A percentile compares a stretch with the other conserved stretches of the same genome.
Evolutionary conservation across 495 filamentous ascomycete species (phyloP).

Genomic region (Neurospora pannonica): DNA sequence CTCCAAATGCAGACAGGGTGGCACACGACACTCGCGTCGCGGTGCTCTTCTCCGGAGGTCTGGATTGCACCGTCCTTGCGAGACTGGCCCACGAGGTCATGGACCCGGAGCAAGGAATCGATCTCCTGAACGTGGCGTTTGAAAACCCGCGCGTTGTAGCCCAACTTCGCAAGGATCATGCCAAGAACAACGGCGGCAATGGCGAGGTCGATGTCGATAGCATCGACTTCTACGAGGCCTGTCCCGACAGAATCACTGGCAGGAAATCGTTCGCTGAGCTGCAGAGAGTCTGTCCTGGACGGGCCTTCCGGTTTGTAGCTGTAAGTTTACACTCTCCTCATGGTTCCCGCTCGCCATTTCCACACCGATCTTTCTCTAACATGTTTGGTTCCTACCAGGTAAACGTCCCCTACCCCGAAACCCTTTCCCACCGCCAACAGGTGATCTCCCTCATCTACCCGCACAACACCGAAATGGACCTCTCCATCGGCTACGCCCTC

Average conservation of each 20-base stretch:
- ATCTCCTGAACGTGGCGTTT: constrained; percentile 93
- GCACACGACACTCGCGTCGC: constrained; percentile 46
- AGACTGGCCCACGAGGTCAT: constrained; percentile 73
- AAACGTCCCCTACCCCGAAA: constrained; percentile 74
- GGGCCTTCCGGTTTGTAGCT: constrained; percentile 71
- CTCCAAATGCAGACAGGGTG: constrained; percentile 24
- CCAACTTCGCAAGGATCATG: constrained; percentile 14
- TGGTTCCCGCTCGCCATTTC: constrained; percentile 4
- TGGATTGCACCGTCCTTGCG: constrained; percentile 87
- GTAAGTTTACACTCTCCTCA: constrained; percentile 25
- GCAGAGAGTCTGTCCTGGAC: constrained; percentile 55
- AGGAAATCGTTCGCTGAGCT: constrained; percentile 68
- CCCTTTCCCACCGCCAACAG: constrained; percentile 53
- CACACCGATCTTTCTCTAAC: constrained; percentile 1
- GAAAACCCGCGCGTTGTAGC: constrained; percentile 73
- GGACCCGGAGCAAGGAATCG: constrained; percentile 57
- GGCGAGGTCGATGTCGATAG: not conserved
- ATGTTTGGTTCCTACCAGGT: constrained; percentile 36
- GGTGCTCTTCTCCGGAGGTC: constrained; percentile 85
- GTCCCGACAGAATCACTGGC: constrained; percentile 85
- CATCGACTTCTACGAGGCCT: constrained; percentile 57
- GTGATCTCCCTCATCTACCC: constrained; percentile 76
- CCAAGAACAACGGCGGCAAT: not conserved
- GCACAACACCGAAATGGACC: constrained; percentile 97
- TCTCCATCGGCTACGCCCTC: constrained; percentile 87